Evolutionary conservation across 2,329 filamentous ascomycete species (phyloP), one percentile per base, ranked within the genome.

Genomic region (Clarireedia hainanense): DNA sequence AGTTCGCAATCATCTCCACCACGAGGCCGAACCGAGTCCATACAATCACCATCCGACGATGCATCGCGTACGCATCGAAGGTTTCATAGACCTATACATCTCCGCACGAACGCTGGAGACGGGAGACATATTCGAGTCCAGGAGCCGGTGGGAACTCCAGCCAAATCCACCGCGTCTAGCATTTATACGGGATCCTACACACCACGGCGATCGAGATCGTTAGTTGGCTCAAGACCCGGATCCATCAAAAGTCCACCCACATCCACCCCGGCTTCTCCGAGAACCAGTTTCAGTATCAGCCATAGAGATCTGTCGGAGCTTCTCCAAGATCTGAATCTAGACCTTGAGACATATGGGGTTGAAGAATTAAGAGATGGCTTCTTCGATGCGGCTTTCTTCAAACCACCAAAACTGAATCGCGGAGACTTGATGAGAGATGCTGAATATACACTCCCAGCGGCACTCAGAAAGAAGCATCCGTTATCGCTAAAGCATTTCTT

Each of bases 401-500:
- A 73, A 46, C 73, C 75, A 1, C 66, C 72, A 3, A 65, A 71
- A 3, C 54, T 72, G 12, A 67, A 75, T 52, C 63, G 65, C 12
- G 67, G 73, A 2, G 69, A 74, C 14, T 67, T 79, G 15, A 65
- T 72, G 61, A 68, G 69, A 55, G 68, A 73, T 39, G 73, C 74
- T 5, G 70, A 73, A 57, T 63, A 68, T 12, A 78, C 76, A 23
- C 69, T 81, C 12, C 78, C 78, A 0, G 68, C 67, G 30, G 70
- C 70, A 5, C 76, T 80, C 57, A 71, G 72, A 46, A 75, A 77
- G 62, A 59, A 67, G 10, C 69, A 77, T 53, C 76, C 76, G 17
- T 66, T 80, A 5, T 79, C 77, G 2, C 58, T 74, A 1, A 71
- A 67, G 10, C 66, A 72, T 53, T 79, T 80, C 57, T 54, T 81